These are phyloP conservation scores for Fraxinus floribunda DNA, from an alignment of 305 asterid species.

Conservation along the genomic window DNA sequence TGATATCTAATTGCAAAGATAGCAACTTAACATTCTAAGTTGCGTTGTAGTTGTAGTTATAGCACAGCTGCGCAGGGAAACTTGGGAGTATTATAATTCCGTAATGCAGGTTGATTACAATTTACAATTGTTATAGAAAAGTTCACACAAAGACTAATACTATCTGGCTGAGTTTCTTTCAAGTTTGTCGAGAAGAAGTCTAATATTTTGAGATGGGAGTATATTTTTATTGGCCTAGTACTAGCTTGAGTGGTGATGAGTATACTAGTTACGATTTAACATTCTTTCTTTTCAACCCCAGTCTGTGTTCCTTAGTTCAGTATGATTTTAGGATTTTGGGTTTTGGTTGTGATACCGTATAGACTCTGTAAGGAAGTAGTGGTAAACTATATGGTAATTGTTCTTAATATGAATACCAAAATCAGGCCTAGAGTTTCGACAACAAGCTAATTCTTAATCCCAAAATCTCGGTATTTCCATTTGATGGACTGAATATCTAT, in stretches of 20 bases:
- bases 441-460: neutral
- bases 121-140: neutral
- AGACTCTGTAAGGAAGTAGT: neutral
- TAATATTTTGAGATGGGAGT: neutral
- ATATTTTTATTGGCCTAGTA: neutral
- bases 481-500: neutral
- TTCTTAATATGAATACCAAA: neutral
- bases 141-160: neutral
- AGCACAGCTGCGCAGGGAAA: neutral
- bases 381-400: neutral
- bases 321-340: neutral
- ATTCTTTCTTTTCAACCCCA: neutral
- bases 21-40: slow-evolving; percentile 9
- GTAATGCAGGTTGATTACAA: neutral
- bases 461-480: neutral
- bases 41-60: neutral
- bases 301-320: neutral
- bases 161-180: neutral
- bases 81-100: neutral
- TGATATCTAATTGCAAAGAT: slow-evolving; percentile 79
- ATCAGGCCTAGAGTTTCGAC: neutral
- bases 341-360: neutral
- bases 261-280: neutral
- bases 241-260: neutral
- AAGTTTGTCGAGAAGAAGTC: neutral